Evolutionary conservation across 495 filamentous ascomycete species (phyloP).

Genomic region (Aspergillus saccharolyticus): DNA sequence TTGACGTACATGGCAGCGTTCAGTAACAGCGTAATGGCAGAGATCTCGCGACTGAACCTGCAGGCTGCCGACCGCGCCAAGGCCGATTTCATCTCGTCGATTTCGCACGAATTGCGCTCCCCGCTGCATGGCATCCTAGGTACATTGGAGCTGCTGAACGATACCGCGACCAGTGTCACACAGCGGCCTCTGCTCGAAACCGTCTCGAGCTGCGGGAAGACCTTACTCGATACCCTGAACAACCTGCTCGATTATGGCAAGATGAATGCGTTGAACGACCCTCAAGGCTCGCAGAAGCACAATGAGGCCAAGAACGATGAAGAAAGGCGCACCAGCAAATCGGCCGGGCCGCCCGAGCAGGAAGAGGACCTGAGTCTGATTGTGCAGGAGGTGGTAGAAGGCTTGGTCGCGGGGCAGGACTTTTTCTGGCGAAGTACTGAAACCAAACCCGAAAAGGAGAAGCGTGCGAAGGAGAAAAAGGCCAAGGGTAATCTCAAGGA

Average conservation of each 20-base stretch:
- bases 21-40: conserved; percentile 61
- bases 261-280: conserved; percentile 40
- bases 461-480: background rate
- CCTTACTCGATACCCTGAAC: conserved; percentile 50
- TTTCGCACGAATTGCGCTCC: conserved; percentile 68
- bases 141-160: conserved; percentile 56
- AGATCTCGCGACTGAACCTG: conserved; percentile 51
- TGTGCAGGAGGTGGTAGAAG: conserved; percentile 35
- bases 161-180: conserved; percentile 6
- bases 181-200: conserved; percentile 51
- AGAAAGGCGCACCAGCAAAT: background rate
- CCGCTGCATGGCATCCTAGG: conserved; percentile 66
- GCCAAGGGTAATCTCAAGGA: conserved; percentile 3
- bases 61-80: conserved; percentile 47
- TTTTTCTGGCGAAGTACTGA: conserved; percentile 2
- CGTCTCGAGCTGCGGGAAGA: conserved; percentile 60
- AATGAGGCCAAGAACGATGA: background rate
- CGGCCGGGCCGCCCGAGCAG: conserved; percentile 19
- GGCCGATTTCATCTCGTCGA: conserved; percentile 65
- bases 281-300: background rate
- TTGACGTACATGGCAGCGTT: conserved; percentile 54
- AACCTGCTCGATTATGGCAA: conserved; percentile 53
- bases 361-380: conserved; percentile 29
- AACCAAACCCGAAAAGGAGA: background rate
- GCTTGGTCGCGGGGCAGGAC: conserved; percentile 22